Evolutionary conservation across 1,284 basidiomycete species (phyloP), one percentile per base, ranked within the genome.

Genomic region (Rhodotorula sp.): DNA sequence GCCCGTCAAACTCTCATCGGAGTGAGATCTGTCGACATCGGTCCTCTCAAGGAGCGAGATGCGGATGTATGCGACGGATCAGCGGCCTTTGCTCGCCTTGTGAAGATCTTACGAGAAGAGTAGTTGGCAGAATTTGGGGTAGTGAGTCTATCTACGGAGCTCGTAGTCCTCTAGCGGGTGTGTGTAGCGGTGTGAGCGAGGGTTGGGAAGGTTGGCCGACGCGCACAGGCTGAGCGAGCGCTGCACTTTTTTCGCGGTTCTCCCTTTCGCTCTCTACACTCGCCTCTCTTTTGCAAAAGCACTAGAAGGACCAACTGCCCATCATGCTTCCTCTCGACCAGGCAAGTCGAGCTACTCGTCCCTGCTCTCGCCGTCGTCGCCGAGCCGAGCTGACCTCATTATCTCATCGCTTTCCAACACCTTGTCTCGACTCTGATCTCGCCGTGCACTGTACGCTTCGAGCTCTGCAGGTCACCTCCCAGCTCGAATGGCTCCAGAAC

Each of bases 401-500:
- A 39, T 6, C 23, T 39, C 26, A 21, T 43, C 64, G 43, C 34
- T 58, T 48, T 29, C 34, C 29, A 29, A n/a, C 26, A 46, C 31
- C 18, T 34, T 12, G n/a, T 31, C 34, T 54, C n/a, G 49, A 10
- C 51, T 15, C 10, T 3, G 3, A n/a, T 29, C 52, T 5, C 16
- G n/a, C 26, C 39, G 34, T 58, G 21, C 34, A 21, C 58, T 20
- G 8, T 26, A n/a, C n/a, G n/a, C 26, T 56, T 56, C 26, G 20
- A 26, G 15, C 64, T 43, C 21, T 23, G 52, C 73, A 77, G 75
- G 62, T 75, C 46, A 69, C 73, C 23, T 70, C 64, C 31, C 92
- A 93, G 82, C 87, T 97, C 80, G 89, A 93, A 82, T 97, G 94
- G 94, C 89, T 90, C 79, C 89, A 92, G 62, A 87, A 87, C 75